phyloP scores from a whole-genome alignment of 768 basidiomycete genomes.

The Pleurotus cornucopiae region DNA sequence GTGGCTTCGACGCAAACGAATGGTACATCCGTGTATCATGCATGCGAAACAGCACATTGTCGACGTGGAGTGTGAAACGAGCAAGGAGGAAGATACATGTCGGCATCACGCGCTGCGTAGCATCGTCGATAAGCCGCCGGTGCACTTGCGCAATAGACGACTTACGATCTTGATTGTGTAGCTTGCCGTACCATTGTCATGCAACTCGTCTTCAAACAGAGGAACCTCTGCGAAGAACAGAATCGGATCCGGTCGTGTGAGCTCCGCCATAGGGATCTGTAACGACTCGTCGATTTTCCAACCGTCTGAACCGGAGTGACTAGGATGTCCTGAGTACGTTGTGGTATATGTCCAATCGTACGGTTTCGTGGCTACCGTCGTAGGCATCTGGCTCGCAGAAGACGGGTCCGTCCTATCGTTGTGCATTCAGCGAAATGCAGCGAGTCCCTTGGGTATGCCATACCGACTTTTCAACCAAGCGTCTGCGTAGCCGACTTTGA shows the following conservation, averaged over 20 bases:
- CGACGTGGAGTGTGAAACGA: conserved; percentile 91
- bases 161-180: conserved; percentile 84
- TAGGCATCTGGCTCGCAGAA: conserved; percentile 62
- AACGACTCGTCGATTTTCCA: conserved; percentile 57
- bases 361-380: conserved; percentile 73
- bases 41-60: conserved; percentile 88
- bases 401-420: conserved; percentile 60
- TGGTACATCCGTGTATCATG: conserved; percentile 90
- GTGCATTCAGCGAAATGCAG: conserved; percentile 5
- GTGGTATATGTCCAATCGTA: conserved; percentile 99
- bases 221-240: conserved; percentile 97
- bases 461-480: conserved; percentile 91
- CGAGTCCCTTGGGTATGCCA: conserved; percentile 14
- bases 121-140: too few species aligned
- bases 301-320: conserved; percentile 13
- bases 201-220: conserved; percentile 93
- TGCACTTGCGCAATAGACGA: conserved; percentile 13
- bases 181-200: conserved; percentile 91
- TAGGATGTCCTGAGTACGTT: conserved; percentile 65
- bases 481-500: conserved; percentile 93
- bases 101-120: conserved; percentile 88
- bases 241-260: conserved; percentile 90
- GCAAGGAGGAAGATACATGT: conserved; percentile 87
- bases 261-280: conserved; percentile 76
- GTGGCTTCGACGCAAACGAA: conserved; percentile 60